Percentiles rank a stretch among this genome's conserved stretches.
Conservation (phyloP, 2,329 filamentous ascomycete species). For the Clonostachys rosea region DNA sequence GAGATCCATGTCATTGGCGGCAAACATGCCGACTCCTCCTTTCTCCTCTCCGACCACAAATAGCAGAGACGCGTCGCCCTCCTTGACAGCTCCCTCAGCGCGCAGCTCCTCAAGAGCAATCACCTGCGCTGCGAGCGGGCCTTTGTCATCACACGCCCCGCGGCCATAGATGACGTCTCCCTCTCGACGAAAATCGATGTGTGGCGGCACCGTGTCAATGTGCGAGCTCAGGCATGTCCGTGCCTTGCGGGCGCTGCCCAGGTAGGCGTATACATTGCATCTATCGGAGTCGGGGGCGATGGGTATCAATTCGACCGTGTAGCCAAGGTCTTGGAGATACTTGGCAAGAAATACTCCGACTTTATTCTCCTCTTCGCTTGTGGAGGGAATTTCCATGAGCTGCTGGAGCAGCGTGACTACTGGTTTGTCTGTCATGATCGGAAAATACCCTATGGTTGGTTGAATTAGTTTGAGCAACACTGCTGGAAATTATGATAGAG, state of each 20-base stretch:
- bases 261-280: slow-evolving; percentile 71
- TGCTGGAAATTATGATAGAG: no score
- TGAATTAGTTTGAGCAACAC: no score
- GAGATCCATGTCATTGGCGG: slow-evolving; percentile 9
- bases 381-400: slow-evolving; percentile 67
- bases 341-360: slow-evolving; percentile 61
- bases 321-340: slow-evolving; percentile 48
- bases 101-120: slow-evolving; percentile 10
- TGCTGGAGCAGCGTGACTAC: slow-evolving; percentile 60
- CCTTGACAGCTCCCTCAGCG: slow-evolving; percentile 4
- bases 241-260: slow-evolving; percentile 37
- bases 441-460: no score
- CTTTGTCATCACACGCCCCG: slow-evolving; percentile 64
- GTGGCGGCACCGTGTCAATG: slow-evolving; percentile 69
- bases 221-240: slow-evolving; percentile 64
- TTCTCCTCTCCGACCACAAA: slow-evolving; percentile 16
- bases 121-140: slow-evolving; percentile 33
- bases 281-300: slow-evolving; percentile 6
- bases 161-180: slow-evolving; percentile 47
- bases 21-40: slow-evolving; percentile 13
- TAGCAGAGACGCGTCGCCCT: slow-evolving; percentile 10
- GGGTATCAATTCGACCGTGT: slow-evolving; percentile 21
- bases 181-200: slow-evolving; percentile 55
- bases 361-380: slow-evolving; percentile 58
- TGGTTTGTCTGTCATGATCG: not conserved